These are phyloP conservation scores for Cercospora sp. DNA, from an alignment of 2,329 filamentous ascomycete species.

Conservation along the genomic window DNA sequence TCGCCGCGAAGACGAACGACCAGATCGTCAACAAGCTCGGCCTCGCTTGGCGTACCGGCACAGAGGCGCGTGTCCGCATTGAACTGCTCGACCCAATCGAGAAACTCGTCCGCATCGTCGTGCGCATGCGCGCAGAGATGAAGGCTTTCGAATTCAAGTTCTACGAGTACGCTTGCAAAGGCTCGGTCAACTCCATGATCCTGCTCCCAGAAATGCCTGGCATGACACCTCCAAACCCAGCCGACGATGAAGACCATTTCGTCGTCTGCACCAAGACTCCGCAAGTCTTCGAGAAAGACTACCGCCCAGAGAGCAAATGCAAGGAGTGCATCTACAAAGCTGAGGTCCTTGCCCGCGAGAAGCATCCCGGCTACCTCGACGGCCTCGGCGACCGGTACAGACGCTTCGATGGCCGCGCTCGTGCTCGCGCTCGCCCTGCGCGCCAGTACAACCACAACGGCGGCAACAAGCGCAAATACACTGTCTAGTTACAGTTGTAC, in stretches of 20 bases:
- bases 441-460: neutral
- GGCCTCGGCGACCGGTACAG: slow-evolving; percentile 2
- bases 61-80: neutral
- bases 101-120: slow-evolving; percentile 15
- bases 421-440: neutral
- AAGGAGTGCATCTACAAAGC: slow-evolving; percentile 9
- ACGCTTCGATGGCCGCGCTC: neutral
- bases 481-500: neutral
- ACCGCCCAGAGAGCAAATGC: neutral
- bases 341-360: slow-evolving; percentile 5
- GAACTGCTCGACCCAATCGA: slow-evolving; percentile 6
- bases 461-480: neutral
- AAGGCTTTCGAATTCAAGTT: slow-evolving; percentile 16
- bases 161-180: slow-evolving; percentile 11
- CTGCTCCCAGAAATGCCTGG: neutral
- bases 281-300: slow-evolving; percentile 10
- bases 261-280: slow-evolving; percentile 13
- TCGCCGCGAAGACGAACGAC: slow-evolving; percentile 2
- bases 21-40: slow-evolving; percentile 10
- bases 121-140: slow-evolving; percentile 16
- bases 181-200: neutral
- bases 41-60: slow-evolving; percentile 3
- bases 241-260: slow-evolving; percentile 2
- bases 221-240: neutral
- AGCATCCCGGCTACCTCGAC: neutral